Percentiles rank a stretch among this genome's conserved stretches.
These are phyloP conservation scores for Fusarium agapanthi DNA, from an alignment of 2,329 filamentous ascomycete genomes.

Conservation along the genomic window DNA sequence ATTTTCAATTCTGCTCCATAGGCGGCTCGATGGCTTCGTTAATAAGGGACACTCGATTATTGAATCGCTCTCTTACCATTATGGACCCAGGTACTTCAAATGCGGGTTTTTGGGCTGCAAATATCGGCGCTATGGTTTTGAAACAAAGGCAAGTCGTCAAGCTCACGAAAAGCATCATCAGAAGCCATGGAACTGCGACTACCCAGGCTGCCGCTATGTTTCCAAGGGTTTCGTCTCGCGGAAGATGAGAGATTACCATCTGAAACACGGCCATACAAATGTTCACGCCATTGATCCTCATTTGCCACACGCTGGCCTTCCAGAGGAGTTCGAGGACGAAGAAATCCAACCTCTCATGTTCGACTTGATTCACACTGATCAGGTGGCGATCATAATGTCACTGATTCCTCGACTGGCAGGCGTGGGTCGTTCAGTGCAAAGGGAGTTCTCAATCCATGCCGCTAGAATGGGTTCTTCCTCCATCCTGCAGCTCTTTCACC, in stretches of 20 bases:
- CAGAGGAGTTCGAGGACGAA: neutral
- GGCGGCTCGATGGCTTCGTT: accelerated
- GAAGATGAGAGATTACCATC: neutral
- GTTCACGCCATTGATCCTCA: too few relatives aligned
- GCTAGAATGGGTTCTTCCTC: accelerated
- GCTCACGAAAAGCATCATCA: neutral
- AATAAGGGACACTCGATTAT: accelerated
- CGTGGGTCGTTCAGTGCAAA: neutral
- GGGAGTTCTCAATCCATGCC: accelerated
- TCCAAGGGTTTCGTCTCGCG: neutral
- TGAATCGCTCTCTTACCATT: accelerated
- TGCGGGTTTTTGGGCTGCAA: accelerated
- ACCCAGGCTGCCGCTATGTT: accelerated
- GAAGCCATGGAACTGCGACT: neutral
- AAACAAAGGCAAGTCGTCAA: accelerated
- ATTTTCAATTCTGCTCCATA: accelerated
- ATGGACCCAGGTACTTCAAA: neutral
- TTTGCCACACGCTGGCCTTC: too few relatives aligned
- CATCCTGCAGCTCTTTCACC: accelerated
- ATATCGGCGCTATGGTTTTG: neutral
- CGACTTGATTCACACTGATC: accelerated
- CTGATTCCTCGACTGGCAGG: accelerated
- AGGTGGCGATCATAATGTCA: accelerated
- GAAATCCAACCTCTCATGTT: neutral
- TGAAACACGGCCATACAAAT: accelerated